These are phyloP conservation scores for Solanum hybrid DNA, from an alignment of 305 asterid genomes.

Conservation along the genomic window DNA sequence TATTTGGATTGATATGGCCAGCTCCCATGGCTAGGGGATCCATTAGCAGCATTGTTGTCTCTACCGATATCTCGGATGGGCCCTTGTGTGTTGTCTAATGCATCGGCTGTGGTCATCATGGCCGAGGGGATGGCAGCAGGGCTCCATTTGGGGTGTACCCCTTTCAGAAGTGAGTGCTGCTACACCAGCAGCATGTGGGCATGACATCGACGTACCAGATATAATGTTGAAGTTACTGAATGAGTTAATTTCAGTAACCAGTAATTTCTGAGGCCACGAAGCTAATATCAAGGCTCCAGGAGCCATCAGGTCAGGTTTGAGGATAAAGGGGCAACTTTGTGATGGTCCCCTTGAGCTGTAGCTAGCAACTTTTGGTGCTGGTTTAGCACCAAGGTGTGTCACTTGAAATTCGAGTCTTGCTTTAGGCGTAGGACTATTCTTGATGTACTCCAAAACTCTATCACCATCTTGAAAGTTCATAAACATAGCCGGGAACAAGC, in stretches of 20 bases:
- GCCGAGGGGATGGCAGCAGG: constrained; percentile 79
- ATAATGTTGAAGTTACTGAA: constrained; percentile 46
- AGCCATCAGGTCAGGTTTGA: neutral
- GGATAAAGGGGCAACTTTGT: neutral
- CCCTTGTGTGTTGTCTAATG: neutral
- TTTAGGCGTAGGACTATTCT: neutral
- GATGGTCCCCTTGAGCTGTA: neutral
- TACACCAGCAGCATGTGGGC: constrained; percentile 71
- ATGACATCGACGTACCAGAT: constrained; percentile 79
- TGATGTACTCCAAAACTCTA: neutral
- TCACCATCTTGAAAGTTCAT: neutral
- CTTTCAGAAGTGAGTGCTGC: constrained; percentile 65
- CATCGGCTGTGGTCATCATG: constrained; percentile 25
- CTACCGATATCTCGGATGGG: neutral
- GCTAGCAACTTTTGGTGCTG: neutral
- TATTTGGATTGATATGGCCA: neutral
- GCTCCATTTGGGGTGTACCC: constrained; percentile 54
- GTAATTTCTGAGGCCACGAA: neutral
- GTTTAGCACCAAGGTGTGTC: neutral
- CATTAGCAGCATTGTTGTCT: neutral
- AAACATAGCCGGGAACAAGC: no score
- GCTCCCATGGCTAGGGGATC: neutral
- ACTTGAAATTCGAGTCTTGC: neutral
- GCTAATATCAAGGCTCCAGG: neutral
- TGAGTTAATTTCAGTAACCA: neutral